Percentiles rank a stretch among this genome's conserved stretches.
Evolutionary conservation across 257 asterid genomes (phyloP).

Genomic region (Voacanga thouarsii): DNA sequence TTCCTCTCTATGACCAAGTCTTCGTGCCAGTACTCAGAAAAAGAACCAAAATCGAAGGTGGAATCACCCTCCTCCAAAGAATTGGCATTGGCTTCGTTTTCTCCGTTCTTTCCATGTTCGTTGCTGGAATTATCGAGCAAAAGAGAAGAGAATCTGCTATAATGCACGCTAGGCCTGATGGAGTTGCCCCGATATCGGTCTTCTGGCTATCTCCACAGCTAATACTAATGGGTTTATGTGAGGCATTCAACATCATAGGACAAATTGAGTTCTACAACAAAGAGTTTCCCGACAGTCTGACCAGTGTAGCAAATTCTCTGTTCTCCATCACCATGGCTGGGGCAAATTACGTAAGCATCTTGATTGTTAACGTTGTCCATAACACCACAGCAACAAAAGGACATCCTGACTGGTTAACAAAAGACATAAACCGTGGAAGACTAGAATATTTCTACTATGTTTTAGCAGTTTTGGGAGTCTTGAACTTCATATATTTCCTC

Average conservation of each 20-base stretch:
- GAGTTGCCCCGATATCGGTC: conserved; percentile 55
- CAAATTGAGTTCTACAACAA: conserved; percentile 81
- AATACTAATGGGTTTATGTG: conserved; percentile 83
- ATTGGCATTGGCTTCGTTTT: conserved; percentile 73
- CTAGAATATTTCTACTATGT: conserved; percentile 63
- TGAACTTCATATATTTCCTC: conserved; percentile 56
- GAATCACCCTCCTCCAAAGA: conserved; percentile 72
- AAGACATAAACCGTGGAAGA: conserved; percentile 56
- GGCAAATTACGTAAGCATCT: conserved; percentile 55
- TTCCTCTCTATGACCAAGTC: conserved; percentile 68
- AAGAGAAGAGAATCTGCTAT: conserved; percentile 47
- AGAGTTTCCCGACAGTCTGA: conserved; percentile 84
- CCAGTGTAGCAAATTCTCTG: conserved; percentile 78
- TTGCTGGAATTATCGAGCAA: conserved; percentile 59
- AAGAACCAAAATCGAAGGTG: conserved; percentile 56
- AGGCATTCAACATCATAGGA: conserved; percentile 74
- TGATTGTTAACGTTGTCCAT: conserved; percentile 65
- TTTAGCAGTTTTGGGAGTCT: conserved; percentile 61
- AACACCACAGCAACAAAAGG: conserved; percentile 44
- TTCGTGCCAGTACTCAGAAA: conserved; percentile 51
- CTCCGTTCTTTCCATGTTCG: conserved; percentile 67
- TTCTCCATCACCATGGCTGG: conserved; percentile 64
- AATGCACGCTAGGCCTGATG: conserved; percentile 26
- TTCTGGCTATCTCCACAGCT: conserved; percentile 88
- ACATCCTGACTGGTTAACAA: conserved; percentile 74